phyloP scores from a whole-genome alignment of 1,139 yeast species.

The Arxiozyma bovina region DNA sequence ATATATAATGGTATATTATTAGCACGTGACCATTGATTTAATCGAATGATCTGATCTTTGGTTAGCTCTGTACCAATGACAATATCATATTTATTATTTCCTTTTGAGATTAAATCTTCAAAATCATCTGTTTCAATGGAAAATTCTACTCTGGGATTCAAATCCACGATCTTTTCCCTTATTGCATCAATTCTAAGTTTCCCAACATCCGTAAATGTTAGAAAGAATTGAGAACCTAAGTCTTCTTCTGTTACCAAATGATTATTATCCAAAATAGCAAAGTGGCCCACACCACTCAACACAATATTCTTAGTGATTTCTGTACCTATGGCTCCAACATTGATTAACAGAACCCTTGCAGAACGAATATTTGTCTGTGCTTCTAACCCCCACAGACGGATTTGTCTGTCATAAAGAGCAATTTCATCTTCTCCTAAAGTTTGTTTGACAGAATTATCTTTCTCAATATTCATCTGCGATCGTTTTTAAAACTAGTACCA shows the following conservation, averaged over 20 bases:
- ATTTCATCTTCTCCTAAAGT: slow-evolving; percentile 55
- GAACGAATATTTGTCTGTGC: slow-evolving; percentile 78
- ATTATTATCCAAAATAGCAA: slow-evolving; percentile 56
- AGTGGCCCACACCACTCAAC: slow-evolving; percentile 76
- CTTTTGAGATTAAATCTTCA: slow-evolving; percentile 15
- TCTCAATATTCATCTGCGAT: neutral
- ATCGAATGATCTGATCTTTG: slow-evolving; percentile 32
- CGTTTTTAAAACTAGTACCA: neutral
- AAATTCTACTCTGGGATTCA: slow-evolving; percentile 69
- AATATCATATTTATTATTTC: slow-evolving; percentile 44
- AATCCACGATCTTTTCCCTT: slow-evolving; percentile 47
- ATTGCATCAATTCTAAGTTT: slow-evolving; percentile 47
- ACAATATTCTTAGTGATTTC: slow-evolving; percentile 80
- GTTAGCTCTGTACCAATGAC: slow-evolving; percentile 66
- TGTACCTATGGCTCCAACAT: slow-evolving; percentile 64
- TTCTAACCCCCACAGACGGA: slow-evolving; percentile 91
- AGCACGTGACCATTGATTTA: slow-evolving; percentile 50
- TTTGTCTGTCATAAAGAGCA: slow-evolving; percentile 89
- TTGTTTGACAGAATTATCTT: neutral
- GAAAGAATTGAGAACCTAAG: slow-evolving; percentile 68
- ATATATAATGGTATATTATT: slow-evolving; percentile 58
- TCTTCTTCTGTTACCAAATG: slow-evolving; percentile 52
- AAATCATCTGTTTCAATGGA: slow-evolving; percentile 34
- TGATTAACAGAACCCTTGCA: slow-evolving; percentile 60
- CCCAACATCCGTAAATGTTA: slow-evolving; percentile 53